Conservation (phyloP, 495 filamentous ascomycete species). For the Cercophora newfieldiana region DNA sequence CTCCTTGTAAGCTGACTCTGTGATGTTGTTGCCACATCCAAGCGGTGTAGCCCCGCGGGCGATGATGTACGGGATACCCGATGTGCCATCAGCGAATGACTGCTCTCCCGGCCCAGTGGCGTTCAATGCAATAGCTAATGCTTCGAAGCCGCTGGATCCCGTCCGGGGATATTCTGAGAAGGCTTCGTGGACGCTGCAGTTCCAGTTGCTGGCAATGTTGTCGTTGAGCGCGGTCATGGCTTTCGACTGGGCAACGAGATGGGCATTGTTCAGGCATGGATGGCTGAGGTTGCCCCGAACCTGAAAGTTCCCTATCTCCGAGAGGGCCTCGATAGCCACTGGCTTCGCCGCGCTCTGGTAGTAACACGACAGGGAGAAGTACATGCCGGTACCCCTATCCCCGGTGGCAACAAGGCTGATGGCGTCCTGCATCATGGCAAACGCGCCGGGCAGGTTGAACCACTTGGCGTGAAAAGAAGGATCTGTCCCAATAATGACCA, state of each 20-base stretch:
- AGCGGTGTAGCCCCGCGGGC: slow-evolving; percentile 49
- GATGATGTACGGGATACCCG: slow-evolving; percentile 52
- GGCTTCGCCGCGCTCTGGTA: slow-evolving; percentile 29
- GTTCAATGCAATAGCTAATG: slow-evolving; percentile 49
- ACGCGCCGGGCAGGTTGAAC: slow-evolving; percentile 29
- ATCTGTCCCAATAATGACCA: slow-evolving; percentile 35
- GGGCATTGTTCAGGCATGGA: slow-evolving; percentile 46
- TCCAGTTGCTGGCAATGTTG: slow-evolving; percentile 45
- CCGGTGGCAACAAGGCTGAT: slow-evolving; percentile 28
- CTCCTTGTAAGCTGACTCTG: slow-evolving; percentile 39
- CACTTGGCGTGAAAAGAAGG: slow-evolving; percentile 33
- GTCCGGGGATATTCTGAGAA: slow-evolving; percentile 46
- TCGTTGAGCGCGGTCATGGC: slow-evolving; percentile 46
- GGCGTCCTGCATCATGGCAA: slow-evolving; percentile 31
- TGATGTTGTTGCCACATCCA: slow-evolving; percentile 50
- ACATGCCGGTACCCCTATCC: slow-evolving; percentile 33
- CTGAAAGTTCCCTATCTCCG: slow-evolving; percentile 45
- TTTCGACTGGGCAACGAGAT: slow-evolving; percentile 44
- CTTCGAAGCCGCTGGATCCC: slow-evolving; percentile 43
- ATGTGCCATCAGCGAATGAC: slow-evolving; percentile 43
- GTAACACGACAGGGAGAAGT: slow-evolving; percentile 37
- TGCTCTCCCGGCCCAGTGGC: slow-evolving; percentile 40
- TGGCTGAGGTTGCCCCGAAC: slow-evolving; percentile 41
- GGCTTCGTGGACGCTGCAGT: slow-evolving; percentile 50
- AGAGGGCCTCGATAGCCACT: slow-evolving; percentile 41